A percentile compares a stretch with the other conserved stretches of the same genome.
Evolutionary conservation across 441 rosid species (phyloP).

Genomic region (Pelargonium myrrhifolium): DNA sequence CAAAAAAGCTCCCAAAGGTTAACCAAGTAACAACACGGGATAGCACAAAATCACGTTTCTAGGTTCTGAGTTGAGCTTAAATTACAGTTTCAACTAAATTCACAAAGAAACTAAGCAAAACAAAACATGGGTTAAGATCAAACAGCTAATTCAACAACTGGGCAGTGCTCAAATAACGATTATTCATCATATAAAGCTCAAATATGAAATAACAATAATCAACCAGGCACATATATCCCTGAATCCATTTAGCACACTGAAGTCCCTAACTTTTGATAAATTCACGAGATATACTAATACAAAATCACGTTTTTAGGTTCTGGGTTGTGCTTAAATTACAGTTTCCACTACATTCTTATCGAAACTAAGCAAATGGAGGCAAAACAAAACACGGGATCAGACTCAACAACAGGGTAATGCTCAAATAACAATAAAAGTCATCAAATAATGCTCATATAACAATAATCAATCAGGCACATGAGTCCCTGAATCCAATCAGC

Average conservation of each 20-base stretch:
- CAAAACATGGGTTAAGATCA: neutral
- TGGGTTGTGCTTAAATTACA: neutral
- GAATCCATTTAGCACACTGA: neutral
- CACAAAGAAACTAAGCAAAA: neutral
- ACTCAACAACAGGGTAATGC: neutral
- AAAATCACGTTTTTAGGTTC: neutral
- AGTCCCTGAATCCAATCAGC: no score
- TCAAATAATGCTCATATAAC: neutral
- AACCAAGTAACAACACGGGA: no score
- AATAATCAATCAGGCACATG: neutral
- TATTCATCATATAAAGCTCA: no score
- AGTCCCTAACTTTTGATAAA: neutral
- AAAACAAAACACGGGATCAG: neutral
- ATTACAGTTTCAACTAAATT: neutral
- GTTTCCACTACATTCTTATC: neutral
- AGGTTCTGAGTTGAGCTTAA: neutral
- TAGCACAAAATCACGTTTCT: neutral
- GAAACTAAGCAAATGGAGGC: neutral
- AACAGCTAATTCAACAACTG: no score
- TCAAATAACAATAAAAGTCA: neutral
- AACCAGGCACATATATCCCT: no score
- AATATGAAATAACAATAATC: no score
- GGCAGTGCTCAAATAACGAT: no score
- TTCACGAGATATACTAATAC: neutral
- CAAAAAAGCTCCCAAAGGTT: no score